Base-by-base conservation (phyloP, 2,329 filamentous ascomycete species). In the Apiospora hydei region DNA sequence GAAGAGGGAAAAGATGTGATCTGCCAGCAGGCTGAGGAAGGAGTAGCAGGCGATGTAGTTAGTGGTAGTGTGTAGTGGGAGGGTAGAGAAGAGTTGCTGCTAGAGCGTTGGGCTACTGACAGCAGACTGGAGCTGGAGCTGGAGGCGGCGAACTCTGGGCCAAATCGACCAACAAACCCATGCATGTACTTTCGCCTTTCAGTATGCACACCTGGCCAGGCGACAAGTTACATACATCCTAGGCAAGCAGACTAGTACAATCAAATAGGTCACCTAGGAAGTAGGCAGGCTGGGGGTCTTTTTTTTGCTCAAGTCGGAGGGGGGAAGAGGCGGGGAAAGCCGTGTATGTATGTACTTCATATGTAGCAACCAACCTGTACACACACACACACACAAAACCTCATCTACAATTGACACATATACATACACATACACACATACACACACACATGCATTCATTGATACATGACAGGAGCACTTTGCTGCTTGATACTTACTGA, bases 71-170 rank as follows among this genome's bases (percentile, higher is more conserved):
- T 30, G 26, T 30, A 30, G 26, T 30, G 26, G 26, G 26, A 30
- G 26, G 53, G 53, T 61, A 61, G 30, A 64, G 57, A 64, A 64
- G 57, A 64, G 57, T n/a, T 64, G 57, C 57, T 64, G 34, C 34
- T 64, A 64, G 57, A 64, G 57, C 57, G 57, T 64, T 64, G 57
- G 57, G 57, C 34, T 41, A 64, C 57, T 64, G 34, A 38, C 34
- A 38, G 34, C 34, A 6, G 34, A 8, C 5, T 38, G 53, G 53
- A 61, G 30, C 53, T 53, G 51, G 51, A 57, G n/a, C 47, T 57
- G 53, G 53, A 61, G 34, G 57, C 57, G 57, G 57, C 57, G 57
- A 64, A 64, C 57, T 64, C 57, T 64, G 57, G 57, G 57, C 57
- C 57, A 41, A 64, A 64, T 41, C 57, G 57, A 41, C 41, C 57